phyloP scores from a whole-genome alignment of 2,329 filamentous ascomycete genomes.

The Penicillium sp. region DNA sequence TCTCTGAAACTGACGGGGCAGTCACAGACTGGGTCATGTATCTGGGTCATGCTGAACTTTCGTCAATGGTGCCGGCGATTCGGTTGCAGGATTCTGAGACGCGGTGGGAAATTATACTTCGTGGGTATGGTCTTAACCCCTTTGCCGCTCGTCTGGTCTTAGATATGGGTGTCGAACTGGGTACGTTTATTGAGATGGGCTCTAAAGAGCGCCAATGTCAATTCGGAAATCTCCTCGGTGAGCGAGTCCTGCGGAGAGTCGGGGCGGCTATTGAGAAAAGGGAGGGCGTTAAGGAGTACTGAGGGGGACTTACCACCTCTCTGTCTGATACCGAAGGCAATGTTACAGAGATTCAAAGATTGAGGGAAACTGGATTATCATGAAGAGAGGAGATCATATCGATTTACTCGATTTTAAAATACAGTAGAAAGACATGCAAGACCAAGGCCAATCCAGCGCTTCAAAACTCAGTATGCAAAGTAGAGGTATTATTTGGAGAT shows the following conservation, averaged over 20 bases:
- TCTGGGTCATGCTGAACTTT: not conserved
- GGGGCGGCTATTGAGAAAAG: not conserved
- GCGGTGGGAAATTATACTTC: not conserved
- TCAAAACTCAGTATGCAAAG: slow-evolving; percentile 29
- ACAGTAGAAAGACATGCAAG: slow-evolving; percentile 35
- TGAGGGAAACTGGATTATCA: not conserved
- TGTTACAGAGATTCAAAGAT: no score
- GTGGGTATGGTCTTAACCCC: not conserved
- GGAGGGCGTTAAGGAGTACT: not conserved
- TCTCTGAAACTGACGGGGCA: not conserved
- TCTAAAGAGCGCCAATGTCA: not conserved
- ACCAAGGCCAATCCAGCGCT: slow-evolving; percentile 29
- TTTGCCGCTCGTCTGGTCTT: not conserved
- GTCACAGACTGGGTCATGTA: not conserved
- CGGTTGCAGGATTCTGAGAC: not conserved
- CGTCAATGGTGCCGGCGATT: not conserved
- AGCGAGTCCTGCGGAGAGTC: not conserved
- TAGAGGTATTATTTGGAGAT: slow-evolving; percentile 11
- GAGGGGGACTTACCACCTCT: not conserved
- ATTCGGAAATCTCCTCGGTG: not conserved
- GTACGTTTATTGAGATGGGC: not conserved
- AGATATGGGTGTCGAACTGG: not conserved
- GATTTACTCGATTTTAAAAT: slow-evolving; percentile 33
- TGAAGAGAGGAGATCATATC: slow-evolving; percentile 33
- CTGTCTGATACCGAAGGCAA: no score